Evolutionary conservation across 2,329 filamentous ascomycete genomes (phyloP).

Genomic region (Aureobasidium sp.): DNA sequence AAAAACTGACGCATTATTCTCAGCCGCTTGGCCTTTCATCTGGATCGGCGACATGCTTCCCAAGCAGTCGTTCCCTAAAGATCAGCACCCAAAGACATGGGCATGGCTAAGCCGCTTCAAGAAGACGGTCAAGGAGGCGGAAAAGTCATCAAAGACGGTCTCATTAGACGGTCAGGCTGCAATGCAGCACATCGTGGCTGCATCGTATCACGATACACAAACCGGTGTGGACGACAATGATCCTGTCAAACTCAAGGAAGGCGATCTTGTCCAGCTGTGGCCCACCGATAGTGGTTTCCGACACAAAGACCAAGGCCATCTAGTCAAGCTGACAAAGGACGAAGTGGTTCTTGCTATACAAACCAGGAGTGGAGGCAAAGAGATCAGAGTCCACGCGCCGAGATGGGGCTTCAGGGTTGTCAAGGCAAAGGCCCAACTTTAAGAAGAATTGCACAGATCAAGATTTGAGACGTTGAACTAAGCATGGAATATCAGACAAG

Average conservation of each 20-base stretch:
- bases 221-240: slow-evolving; percentile 42
- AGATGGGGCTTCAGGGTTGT: slow-evolving; percentile 48
- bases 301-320: slow-evolving; percentile 49
- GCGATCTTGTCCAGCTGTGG: slow-evolving; percentile 49
- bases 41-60: slow-evolving; percentile 56
- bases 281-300: slow-evolving; percentile 53
- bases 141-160: slow-evolving; percentile 29
- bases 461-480: background rate
- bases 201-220: slow-evolving; percentile 39
- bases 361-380: slow-evolving; percentile 29
- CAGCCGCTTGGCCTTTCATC: slow-evolving; percentile 43
- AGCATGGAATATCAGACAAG: background rate
- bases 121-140: slow-evolving; percentile 36
- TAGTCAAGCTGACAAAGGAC: slow-evolving; percentile 43
- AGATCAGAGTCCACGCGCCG: slow-evolving; percentile 52
- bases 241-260: slow-evolving; percentile 44
- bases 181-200: slow-evolving; percentile 36
- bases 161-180: slow-evolving; percentile 48
- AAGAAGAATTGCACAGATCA: background rate
- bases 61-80: slow-evolving; percentile 41
- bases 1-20: background rate
- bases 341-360: slow-evolving; percentile 52
- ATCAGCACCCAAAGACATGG: slow-evolving; percentile 50
- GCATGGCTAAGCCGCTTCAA: slow-evolving; percentile 58
- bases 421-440: slow-evolving; percentile 27